phyloP scores from a whole-genome alignment of 495 filamentous ascomycete species.

The Aspergillus egyptiacus region DNA sequence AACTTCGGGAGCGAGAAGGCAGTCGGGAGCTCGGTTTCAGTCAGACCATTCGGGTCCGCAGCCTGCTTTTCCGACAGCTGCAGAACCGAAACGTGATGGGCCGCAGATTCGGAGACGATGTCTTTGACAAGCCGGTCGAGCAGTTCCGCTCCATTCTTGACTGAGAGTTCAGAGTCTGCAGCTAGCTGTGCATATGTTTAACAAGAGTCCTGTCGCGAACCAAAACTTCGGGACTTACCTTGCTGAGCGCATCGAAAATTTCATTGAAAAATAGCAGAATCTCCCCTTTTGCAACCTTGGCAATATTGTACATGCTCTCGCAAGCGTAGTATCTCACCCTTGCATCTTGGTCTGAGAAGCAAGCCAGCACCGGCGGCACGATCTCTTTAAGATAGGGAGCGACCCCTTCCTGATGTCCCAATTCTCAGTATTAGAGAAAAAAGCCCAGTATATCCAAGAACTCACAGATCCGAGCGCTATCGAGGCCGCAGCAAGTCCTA shows the following conservation, averaged over 20 bases:
- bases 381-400: conserved; percentile 87
- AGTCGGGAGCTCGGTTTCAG: conserved; percentile 59
- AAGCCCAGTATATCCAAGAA: conserved; percentile 15
- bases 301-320: conserved; percentile 99
- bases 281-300: conserved; percentile 98
- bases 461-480: conserved; percentile 90
- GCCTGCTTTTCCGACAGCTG: conserved; percentile 45
- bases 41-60: conserved; percentile 41
- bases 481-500: conserved; percentile 91
- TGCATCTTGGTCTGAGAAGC: conserved; percentile 97
- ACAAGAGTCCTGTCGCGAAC: not conserved
- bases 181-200: conserved; percentile 61
- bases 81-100: conserved; percentile 88
- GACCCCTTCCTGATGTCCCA: conserved; percentile 61
- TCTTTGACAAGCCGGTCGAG: conserved; percentile 96
- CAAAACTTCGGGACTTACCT: conserved; percentile 50
- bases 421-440: conserved; percentile 20
- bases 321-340: conserved; percentile 97
- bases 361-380: conserved; percentile 95
- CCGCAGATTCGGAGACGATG: conserved; percentile 93
- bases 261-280: conserved; percentile 95
- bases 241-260: conserved; percentile 94
- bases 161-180: conserved; percentile 90
- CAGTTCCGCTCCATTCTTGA: conserved; percentile 97
- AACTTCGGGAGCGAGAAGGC: conserved; percentile 91